Base-by-base conservation (phyloP, 2,329 filamentous ascomycete species). In the Fonsecaea nubica region DNA sequence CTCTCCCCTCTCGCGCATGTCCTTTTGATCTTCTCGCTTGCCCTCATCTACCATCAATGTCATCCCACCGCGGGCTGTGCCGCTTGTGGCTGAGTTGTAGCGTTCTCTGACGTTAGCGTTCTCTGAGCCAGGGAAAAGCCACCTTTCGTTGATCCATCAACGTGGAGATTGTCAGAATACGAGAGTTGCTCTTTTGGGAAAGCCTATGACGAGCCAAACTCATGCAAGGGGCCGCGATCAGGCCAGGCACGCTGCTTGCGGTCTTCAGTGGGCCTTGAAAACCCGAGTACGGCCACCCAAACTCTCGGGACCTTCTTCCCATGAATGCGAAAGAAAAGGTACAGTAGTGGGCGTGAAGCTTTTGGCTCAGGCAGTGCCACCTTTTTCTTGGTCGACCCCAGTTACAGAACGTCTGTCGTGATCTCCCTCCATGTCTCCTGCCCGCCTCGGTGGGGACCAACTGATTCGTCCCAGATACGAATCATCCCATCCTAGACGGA, bases 391-490 rank as follows among this genome's bases (percentile, higher is more conserved):
- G 30, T 32, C n/a, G 21, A 48, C 2, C 42, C n/a, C 2, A n/a
- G n/a, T 3, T 18, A 13, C 9, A 21, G 21, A 25, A 25, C 21
- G 8, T 12, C 10, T 15, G 12, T 10, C 2, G 45, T 7, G 45
- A 50, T 50, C 45, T 25, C 6, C 18, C n/a, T 9, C 40, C 6
- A 6, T 45, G n/a, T 45, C 40, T 18, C 15, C 18, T 30, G 5
- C 18, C 21, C 45, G 9, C 4, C 15, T 10, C 10, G 18, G 9
- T 45, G n/a, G 25, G 18, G 18, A 30, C 10, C 5, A 13, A 50
- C 12, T 50, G 45, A 50, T 50, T 50, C 45, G 45, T 10, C 45
- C 45, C 18, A 30, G 21, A 50, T 50, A 50, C 45, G 45, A 50
- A 25, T 2, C 45, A 50, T 50, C 25, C 45, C 21, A 25, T 12